phyloP scores from a whole-genome alignment of 169 alveolate species.

The Perkinsus marinus region DNA sequence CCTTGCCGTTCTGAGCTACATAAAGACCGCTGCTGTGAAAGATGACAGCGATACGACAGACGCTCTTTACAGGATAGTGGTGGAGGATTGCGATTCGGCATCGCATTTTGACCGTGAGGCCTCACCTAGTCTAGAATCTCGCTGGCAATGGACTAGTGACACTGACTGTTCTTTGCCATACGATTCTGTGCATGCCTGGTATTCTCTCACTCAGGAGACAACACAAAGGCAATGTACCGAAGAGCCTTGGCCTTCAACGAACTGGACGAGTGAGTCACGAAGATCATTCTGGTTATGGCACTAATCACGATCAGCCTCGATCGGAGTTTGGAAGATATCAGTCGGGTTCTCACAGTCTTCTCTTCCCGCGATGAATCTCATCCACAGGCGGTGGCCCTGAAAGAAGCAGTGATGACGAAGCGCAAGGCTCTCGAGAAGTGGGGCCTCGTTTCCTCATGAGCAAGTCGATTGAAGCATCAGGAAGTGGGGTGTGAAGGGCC shows the following conservation, averaged over 20 bases:
- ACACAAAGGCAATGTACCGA: not conserved
- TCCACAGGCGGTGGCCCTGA: not conserved
- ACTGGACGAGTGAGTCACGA: not conserved
- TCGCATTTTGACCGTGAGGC: not conserved
- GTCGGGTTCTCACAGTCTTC: not conserved
- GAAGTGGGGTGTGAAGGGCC: not conserved
- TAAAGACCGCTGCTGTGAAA: not conserved
- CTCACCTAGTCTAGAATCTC: too few relatives aligned
- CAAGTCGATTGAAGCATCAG: not conserved
- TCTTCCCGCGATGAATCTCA: not conserved
- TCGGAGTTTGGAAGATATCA: not conserved
- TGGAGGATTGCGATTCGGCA: not conserved
- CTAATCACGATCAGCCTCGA: not conserved
- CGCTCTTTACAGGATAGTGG: not conserved
- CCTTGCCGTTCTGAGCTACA: not conserved
- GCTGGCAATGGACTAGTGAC: too few relatives aligned
- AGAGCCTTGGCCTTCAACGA: not conserved
- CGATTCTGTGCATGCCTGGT: too few relatives aligned
- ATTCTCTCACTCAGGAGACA: not conserved
- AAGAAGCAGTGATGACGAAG: not conserved
- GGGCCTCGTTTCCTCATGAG: not conserved
- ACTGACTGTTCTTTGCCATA: too few relatives aligned
- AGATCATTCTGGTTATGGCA: not conserved
- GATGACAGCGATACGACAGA: too few relatives aligned
- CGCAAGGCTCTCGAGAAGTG: not conserved